Percentiles rank a stretch among this genome's conserved stretches.
Evolutionary conservation across 1,139 yeast species (phyloP).

Genomic region (Chernovozyma aurita): DNA sequence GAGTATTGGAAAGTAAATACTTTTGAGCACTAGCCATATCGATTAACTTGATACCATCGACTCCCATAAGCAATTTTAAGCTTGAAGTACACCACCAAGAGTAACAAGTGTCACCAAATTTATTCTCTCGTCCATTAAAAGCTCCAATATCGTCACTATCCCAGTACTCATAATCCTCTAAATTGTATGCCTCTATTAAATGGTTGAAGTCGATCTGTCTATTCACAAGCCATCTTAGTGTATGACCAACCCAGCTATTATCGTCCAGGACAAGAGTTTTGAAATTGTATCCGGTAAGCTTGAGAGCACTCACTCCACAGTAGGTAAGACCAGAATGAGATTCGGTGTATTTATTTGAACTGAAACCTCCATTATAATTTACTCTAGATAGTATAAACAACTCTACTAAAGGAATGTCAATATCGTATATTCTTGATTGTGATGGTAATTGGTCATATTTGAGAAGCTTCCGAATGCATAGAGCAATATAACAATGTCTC

Average conservation of each 20-base stretch:
- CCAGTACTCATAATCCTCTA: conserved; percentile 29
- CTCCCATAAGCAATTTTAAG: conserved; percentile 36
- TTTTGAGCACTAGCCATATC: conserved; percentile 31
- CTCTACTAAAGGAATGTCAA: conserved; percentile 37
- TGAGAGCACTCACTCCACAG: conserved; percentile 72
- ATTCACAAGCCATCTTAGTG: conserved; percentile 57
- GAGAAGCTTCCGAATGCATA: conserved; percentile 54
- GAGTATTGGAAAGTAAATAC: conserved; percentile 59
- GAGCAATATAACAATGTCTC: conserved; percentile 72
- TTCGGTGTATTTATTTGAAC: conserved; percentile 43
- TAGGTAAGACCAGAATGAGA: conserved; percentile 86
- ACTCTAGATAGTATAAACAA: conserved; percentile 40
- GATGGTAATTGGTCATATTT: conserved; percentile 30
- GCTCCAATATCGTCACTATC: conserved; percentile 61
- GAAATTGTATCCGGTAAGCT: conserved; percentile 32
- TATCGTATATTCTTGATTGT: conserved; percentile 26
- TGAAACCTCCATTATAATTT: conserved; percentile 64
- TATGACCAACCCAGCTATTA: conserved; percentile 26
- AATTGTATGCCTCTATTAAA: conserved; percentile 14
- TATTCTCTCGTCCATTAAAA: conserved; percentile 84
- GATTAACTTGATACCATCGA: conserved; percentile 23
- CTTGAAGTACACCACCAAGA: conserved; percentile 83
- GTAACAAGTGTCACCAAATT: conserved; percentile 86
- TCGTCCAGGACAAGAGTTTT: conserved; percentile 6
- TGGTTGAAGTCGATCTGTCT: conserved; percentile 51